Conservation (phyloP, 345 rosid species). For the Rhodamnia rubescens region DNA sequence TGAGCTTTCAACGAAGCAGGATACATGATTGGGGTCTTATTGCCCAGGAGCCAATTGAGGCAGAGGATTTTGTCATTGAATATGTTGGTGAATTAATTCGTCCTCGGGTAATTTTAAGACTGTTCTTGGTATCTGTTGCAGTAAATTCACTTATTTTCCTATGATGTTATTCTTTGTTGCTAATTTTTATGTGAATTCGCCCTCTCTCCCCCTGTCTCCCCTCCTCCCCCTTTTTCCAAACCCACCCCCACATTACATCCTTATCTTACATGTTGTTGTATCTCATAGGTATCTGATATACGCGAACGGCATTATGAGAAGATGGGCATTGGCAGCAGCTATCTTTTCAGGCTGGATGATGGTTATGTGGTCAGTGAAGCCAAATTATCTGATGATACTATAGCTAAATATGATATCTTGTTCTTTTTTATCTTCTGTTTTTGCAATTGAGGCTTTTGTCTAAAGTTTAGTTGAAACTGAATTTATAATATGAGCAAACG, state of each 20-base stretch:
- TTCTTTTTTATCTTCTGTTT: background rate
- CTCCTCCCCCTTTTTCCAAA: too few relatives aligned
- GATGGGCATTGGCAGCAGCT: conserved; percentile 99
- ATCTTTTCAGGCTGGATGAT: conserved; percentile 96
- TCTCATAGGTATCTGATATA: conserved; percentile 85
- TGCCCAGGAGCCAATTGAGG: conserved; percentile 89
- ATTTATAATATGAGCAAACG: background rate
- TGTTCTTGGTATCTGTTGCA: background rate
- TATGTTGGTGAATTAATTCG: conserved; percentile 98
- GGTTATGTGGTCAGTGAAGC: conserved; percentile 79
- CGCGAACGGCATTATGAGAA: conserved; percentile 90
- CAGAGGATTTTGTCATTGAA: conserved; percentile 96
- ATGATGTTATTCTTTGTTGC: background rate
- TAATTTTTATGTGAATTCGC: background rate
- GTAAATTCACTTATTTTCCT: background rate
- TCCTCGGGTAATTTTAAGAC: conserved; percentile 38
- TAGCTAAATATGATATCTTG: background rate
- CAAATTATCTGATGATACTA: background rate
- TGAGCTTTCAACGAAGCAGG: conserved; percentile 88
- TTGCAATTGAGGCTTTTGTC: background rate
- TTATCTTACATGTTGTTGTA: conserved; percentile 1
- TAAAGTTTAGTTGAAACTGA: background rate
- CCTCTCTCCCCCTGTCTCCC: background rate
- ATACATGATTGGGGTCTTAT: conserved; percentile 99
- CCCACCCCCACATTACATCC: background rate